These are phyloP conservation scores for Pleodorina starrii DNA, from an alignment of 139 green algal genomes.

Conservation along the genomic window DNA sequence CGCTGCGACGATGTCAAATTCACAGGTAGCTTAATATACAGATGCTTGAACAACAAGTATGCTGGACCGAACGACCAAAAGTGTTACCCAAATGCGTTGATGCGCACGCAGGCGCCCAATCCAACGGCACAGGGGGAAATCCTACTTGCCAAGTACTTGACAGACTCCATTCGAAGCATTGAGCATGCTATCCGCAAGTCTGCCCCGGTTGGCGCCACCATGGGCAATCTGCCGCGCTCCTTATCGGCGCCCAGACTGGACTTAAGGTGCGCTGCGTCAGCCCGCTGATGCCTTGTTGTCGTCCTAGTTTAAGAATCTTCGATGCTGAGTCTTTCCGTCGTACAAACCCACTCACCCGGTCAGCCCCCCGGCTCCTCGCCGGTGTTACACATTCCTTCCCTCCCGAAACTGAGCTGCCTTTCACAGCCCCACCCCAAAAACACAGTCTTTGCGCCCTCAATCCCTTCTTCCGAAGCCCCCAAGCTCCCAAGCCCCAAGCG, in stretches of 20 bases:
- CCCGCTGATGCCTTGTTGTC: not conserved
- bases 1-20: not conserved
- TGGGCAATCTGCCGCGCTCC: not conserved
- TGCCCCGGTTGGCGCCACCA: not conserved
- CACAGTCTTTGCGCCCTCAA: not conserved
- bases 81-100: not conserved
- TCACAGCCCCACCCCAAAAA: not conserved
- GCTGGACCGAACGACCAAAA: not conserved
- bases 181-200: slow-evolving; percentile 19
- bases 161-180: slow-evolving; percentile 33
- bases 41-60: not conserved
- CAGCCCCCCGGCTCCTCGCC: not conserved
- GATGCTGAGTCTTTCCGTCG: not conserved
- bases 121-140: slow-evolving; percentile 13
- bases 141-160: slow-evolving; percentile 31
- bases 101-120: not conserved
- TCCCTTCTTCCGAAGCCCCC: not conserved
- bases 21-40: not conserved
- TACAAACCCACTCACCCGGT: not conserved
- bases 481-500: not conserved
- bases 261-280: not conserved
- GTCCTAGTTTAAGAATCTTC: not conserved
- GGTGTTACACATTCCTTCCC: too few relatives aligned
- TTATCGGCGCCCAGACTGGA: slow-evolving; percentile 17
- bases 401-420: too few relatives aligned